A percentile compares a stretch with the other conserved stretches of the same genome.
Evolutionary conservation across 257 asterid genomes (phyloP).

Genomic region (Phtheirospermum japonicum): DNA sequence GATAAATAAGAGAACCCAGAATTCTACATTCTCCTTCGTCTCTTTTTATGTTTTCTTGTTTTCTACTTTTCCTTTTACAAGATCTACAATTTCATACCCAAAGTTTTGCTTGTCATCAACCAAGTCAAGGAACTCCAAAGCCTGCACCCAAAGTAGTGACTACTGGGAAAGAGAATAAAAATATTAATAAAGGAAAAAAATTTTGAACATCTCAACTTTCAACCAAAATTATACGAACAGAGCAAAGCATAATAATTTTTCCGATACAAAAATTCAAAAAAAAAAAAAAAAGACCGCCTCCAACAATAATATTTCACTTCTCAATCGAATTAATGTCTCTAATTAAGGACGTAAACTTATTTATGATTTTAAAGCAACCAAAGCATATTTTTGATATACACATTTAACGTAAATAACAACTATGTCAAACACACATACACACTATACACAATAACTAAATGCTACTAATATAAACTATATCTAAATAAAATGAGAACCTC

Average conservation of each 20-base stretch:
- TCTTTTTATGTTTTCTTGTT: no score
- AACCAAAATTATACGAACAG: background rate
- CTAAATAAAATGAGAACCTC: no score
- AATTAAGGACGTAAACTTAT: background rate
- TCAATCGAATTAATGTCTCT: background rate
- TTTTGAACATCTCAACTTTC: background rate
- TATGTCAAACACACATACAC: no score
- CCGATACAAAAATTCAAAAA: background rate
- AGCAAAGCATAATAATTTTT: background rate
- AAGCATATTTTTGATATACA: background rate
- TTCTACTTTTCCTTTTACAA: no score
- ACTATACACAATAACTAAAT: no score
- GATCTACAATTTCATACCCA: constrained; percentile 33
- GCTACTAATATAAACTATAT: no score
- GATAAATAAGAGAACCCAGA: no score
- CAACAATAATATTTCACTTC: background rate
- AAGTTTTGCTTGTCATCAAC: constrained; percentile 23
- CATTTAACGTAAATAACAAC: background rate
- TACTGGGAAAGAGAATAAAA: constrained; percentile 31
- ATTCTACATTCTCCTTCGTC: no score
- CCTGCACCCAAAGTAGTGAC: constrained; percentile 52
- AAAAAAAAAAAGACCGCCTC: no score
- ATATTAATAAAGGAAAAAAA: background rate
- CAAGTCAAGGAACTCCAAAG: constrained; percentile 48
- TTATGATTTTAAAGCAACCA: background rate